A percentile compares a stretch with the other conserved stretches of the same genome.
These are phyloP conservation scores for Ceriops decandra DNA, from an alignment of 345 rosid genomes.

Conservation along the genomic window DNA sequence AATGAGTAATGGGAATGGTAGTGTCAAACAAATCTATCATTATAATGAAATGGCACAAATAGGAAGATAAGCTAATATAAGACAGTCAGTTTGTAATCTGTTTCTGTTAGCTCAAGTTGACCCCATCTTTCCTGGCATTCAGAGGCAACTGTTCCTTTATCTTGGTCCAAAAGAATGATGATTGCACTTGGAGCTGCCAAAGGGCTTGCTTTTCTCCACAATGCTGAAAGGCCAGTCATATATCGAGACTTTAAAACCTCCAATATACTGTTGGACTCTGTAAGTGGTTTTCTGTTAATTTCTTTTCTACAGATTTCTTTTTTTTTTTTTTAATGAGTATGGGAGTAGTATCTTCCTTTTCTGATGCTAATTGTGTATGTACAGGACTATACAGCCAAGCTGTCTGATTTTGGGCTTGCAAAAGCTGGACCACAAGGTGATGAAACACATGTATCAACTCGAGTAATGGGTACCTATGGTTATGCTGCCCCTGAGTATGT, in stretches of 20 bases:
- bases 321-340: neutral
- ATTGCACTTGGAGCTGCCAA: slow-evolving; percentile 98
- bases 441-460: slow-evolving; percentile 93
- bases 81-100: neutral
- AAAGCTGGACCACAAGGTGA: slow-evolving; percentile 99
- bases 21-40: neutral
- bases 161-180: slow-evolving; percentile 96
- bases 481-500: slow-evolving; percentile 98
- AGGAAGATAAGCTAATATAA: neutral
- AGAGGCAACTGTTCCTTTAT: slow-evolving; percentile 73
- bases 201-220: slow-evolving; percentile 97
- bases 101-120: slow-evolving; percentile 24
- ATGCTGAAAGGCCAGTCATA: slow-evolving; percentile 92
- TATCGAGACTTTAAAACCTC: slow-evolving; percentile 97
- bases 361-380: slow-evolving; percentile 9
- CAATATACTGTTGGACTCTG: slow-evolving; percentile 89
- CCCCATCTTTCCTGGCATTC: slow-evolving; percentile 31
- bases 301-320: slow-evolving; percentile 2
- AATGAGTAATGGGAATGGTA: neutral
- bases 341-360: neutral
- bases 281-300: slow-evolving; percentile 35
- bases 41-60: slow-evolving; percentile 8
- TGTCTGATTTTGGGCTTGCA: slow-evolving; percentile 97
- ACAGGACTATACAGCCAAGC: slow-evolving; percentile 94
- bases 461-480: slow-evolving; percentile 98